Evolutionary conservation across 78 protist genomes (phyloP), one percentile per base, ranked within the genome.

Genomic region (Neovahlkampfia damariscottae): DNA sequence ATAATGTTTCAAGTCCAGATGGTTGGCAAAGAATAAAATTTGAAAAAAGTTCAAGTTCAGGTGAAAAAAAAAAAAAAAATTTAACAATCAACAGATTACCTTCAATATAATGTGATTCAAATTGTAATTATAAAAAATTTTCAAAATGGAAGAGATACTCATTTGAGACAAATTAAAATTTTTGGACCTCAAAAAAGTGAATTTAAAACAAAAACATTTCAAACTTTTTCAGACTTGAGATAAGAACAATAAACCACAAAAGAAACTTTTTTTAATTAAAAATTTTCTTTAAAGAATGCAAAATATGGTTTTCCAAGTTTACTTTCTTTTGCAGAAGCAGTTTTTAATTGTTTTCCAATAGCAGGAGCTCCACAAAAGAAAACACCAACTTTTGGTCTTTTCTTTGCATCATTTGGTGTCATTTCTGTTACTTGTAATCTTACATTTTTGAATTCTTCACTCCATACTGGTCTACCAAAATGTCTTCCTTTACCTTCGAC

Each of bases 81-180:
- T 8, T 28, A 4, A 30, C 67, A 6, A 38, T 37, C 0, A 37
- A 5, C 4, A 39, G 35, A 0, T 8, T 28, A 27, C 67, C 8
- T 82, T 7, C 31, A 62, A 10, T 31, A 84, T 5, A 31, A 74
- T 27, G 10, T 83, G 10, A 37, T 88, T 1, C 86, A 87, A 67
- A 9, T 87, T 10, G 81, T 81, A 3, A 28, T 88, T 0, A 50
- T 74, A 1, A 68, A 81, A 4, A 86, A 85, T 82, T 90, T 84
- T 10, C 90, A 89, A 37, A 83, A 86, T 58, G 93, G 93, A 0
- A 38, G 93, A 0, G 93, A 89, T 76, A 83, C 93, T 0, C 93
- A 89, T 75, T 70, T 89, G 27, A 77, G 93, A 2, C 90, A 86
- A 73, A 29, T 89, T 34, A 77, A 76, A 1, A 50, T 87, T n/a